These are phyloP conservation scores for Penicillium maclennaniae DNA, from an alignment of 495 filamentous ascomycete genomes.

Conservation along the genomic window DNA sequence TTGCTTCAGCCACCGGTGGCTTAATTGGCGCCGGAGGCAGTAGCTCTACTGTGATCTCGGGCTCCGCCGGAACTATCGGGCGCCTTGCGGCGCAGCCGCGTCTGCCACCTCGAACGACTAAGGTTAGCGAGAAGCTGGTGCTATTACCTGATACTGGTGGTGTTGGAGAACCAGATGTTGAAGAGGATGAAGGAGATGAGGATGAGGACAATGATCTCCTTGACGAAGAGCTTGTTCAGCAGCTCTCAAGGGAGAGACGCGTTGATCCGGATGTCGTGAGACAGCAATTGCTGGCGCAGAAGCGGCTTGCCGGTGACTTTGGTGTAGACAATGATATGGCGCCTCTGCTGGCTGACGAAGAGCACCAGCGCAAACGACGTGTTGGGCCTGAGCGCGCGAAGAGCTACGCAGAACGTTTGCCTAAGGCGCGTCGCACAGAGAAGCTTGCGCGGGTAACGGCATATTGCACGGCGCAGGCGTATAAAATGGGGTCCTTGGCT, in stretches of 20 bases:
- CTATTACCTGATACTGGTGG: slow-evolving; percentile 79
- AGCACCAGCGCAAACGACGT: slow-evolving; percentile 59
- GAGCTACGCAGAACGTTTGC: slow-evolving; percentile 91
- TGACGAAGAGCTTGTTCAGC: slow-evolving; percentile 43
- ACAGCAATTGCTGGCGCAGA: slow-evolving; percentile 33
- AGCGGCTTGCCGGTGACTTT: slow-evolving; percentile 46
- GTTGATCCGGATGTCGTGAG: slow-evolving; percentile 38
- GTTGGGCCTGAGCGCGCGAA: slow-evolving; percentile 64
- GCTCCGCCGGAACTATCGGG: slow-evolving; percentile 27
- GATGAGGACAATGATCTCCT: slow-evolving; percentile 40
- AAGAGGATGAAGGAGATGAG: slow-evolving; percentile 20
- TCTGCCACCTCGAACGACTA: slow-evolving; percentile 82
- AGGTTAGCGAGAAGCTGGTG: slow-evolving; percentile 92
- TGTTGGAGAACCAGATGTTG: slow-evolving; percentile 24
- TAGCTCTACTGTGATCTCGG: slow-evolving; percentile 15
- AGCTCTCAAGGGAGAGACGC: slow-evolving; percentile 34
- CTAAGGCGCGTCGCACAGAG: slow-evolving; percentile 81
- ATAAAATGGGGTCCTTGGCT: slow-evolving; percentile 78
- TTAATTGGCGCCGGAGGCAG: slow-evolving; percentile 23
- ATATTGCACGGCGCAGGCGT: slow-evolving; percentile 93
- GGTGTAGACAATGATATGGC: slow-evolving; percentile 59
- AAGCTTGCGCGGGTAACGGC: slow-evolving; percentile 88
- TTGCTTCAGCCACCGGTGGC: slow-evolving; percentile 36
- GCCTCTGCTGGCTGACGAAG: slow-evolving; percentile 78
- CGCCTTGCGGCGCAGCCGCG: slow-evolving; percentile 59